A percentile compares a stretch with the other conserved stretches of the same genome.
Conservation (phyloP, 805 yeast species). For the Cyberlindnera euphorbiiphila region DNA sequence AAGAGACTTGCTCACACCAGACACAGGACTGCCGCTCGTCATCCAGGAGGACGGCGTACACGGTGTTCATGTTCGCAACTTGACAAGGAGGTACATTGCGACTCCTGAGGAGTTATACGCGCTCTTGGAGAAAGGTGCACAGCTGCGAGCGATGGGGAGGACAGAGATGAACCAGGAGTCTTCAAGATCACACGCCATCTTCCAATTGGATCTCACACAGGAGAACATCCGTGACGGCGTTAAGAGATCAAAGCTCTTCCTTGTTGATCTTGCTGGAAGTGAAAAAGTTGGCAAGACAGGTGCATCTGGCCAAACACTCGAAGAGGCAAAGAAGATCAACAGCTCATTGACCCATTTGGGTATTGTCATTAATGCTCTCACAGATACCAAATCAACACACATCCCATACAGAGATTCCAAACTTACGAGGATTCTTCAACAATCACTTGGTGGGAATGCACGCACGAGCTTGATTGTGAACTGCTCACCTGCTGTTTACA, state of each 20-base stretch:
- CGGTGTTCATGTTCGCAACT: conserved; percentile 70
- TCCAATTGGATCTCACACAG: conserved; percentile 65
- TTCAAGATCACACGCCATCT: conserved; percentile 77
- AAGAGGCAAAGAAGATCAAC: conserved; percentile 84
- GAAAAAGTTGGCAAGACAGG: conserved; percentile 79
- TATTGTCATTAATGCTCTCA: conserved; percentile 72
- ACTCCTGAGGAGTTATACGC: conserved; percentile 54
- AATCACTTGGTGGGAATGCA: conserved; percentile 79
- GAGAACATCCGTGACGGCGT: conserved; percentile 52
- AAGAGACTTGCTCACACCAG: conserved; percentile 58
- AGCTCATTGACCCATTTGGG: conserved; percentile 75
- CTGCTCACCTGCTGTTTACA: conserved; percentile 59
- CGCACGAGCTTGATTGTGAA: conserved; percentile 70
- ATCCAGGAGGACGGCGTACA: conserved; percentile 61
- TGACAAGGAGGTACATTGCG: conserved; percentile 58
- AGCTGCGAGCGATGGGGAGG: conserved; percentile 50
- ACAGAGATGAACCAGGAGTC: conserved; percentile 72
- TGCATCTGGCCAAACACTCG: conserved; percentile 67
- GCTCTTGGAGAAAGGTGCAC: conserved; percentile 56
- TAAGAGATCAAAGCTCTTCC: conserved; percentile 59
- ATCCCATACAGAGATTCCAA: conserved; percentile 77
- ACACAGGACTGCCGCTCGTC: conserved; percentile 31
- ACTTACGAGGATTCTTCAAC: conserved; percentile 72
- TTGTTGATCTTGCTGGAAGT: conserved; percentile 86
- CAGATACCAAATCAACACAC: conserved; percentile 63